Evolutionary conservation across 768 basidiomycete genomes (phyloP), one percentile per base, ranked within the genome.

Genomic region (Candolleomyces eurysporus): DNA sequence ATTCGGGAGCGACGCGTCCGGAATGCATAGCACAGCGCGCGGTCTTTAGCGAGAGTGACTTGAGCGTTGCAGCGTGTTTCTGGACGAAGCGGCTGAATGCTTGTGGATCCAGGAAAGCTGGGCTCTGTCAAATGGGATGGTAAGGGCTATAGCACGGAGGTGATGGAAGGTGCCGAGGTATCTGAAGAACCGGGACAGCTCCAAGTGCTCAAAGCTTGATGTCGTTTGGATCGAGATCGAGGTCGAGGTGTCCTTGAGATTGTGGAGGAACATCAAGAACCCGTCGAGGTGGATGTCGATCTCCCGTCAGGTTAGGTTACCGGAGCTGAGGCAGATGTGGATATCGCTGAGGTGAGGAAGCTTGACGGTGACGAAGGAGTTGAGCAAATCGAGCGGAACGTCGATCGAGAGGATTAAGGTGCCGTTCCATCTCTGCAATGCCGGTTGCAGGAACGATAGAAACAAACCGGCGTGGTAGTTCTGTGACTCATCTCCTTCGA

Each of bases 201-300:
- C 76, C 46, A 83, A 75, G 51, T 75, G 68, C 49, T 64, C 70
- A 7, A 78, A 81, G 4, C 72, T 62, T 22, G 67, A 64, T 11
- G 76, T 76, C 16, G 79, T 76, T 10, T 68, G 49, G 36, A 82
- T 65, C 0, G 75, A 72, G 2, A 83, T 61, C 1, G 74, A 74
- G 50, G 68, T 67, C 43, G 82, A 70, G n/a, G 75, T 69, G 19
- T 70, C 68, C 60, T 71, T 73, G 51, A 79, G 69, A 57, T 76
- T 78, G 69, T 81, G 76, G 58, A 82, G 61, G 61, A 83, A 82
- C 22, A 82, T 75, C n/a, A 71, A 66, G 32, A 82, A 76, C 9
- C 72, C 77, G 36, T 81, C 76, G 39, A 82, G 72, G 5, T 66
- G 64, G 17, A 73, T 56, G 45, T 73, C 65, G 55, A 81, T 75